Base-by-base conservation (phyloP, 345 rosid genomes). In the Eucalyptus microcorys region DNA sequence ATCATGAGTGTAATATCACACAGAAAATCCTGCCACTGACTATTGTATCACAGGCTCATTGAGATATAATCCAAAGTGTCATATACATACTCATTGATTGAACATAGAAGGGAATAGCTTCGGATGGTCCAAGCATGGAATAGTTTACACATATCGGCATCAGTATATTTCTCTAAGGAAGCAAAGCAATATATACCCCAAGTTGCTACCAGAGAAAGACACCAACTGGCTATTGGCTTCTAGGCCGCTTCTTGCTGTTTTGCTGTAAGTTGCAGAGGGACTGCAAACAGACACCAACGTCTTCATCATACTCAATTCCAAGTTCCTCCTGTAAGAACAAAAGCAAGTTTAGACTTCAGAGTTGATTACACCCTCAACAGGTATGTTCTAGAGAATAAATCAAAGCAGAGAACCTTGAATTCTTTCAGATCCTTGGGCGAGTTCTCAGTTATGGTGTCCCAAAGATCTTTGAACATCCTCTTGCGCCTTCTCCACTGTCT, bases 381-480 rank as follows among this genome's bases (percentile, higher is more conserved):
- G 52, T 52, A 71, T 53, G 66, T 87, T 85, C 27, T 30, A 79
- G 45, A 86, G 32, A 90, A 14, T 55, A 15, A 89, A 87, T 86
- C 14, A 32, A 79, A 49, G 37, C 9, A 43, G 10, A 83, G 81
- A 87, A 97, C 99, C 99, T 97, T 98, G 49, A 98, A 92, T 92
- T 97, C 96, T 93, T 95, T 97, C 49, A 93, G 93, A 92, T 97
- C 94, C 93, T 93, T 95, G 27, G 99, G 95, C 4, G 93, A 95
- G 92, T 95, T 97, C 92, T 98, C 99, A 21, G 99, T 96, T 66
- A 96, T 94, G 68, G 96, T 90, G 93, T 97, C 99, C 99, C 98
- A 97, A 50, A 98, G 89, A 88, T 98, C 99, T 93, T 92, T 96
- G 93, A 97, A 96, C 96, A 97, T 98, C 92, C 99, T 95, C 91